Conservation (phyloP, 345 rosid species). For the Pistacia integerrima region DNA sequence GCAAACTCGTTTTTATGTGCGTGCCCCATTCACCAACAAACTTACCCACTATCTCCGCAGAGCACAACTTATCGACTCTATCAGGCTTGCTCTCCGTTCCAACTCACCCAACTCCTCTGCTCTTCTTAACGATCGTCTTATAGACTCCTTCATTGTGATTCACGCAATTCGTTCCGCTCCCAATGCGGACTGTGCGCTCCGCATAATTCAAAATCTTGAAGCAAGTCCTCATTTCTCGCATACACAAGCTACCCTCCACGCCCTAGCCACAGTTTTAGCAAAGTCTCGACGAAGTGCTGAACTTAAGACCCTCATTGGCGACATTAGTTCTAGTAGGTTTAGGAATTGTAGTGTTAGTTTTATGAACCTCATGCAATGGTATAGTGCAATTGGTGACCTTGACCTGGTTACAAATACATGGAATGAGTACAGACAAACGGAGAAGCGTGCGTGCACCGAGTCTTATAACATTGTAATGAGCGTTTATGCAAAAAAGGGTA, state of each 20-base stretch:
- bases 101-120: slow-evolving; percentile 28
- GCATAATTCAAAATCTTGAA: slow-evolving; percentile 47
- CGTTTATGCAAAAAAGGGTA: slow-evolving; percentile 44
- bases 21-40: slow-evolving; percentile 77
- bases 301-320: slow-evolving; percentile 51
- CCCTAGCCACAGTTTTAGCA: slow-evolving; percentile 74
- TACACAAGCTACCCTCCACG: slow-evolving; percentile 51
- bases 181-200: slow-evolving; percentile 61
- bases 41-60: slow-evolving; percentile 71
- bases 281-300: slow-evolving; percentile 50
- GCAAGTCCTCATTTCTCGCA: slow-evolving; percentile 39
- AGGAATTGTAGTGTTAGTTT: slow-evolving; percentile 48
- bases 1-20: slow-evolving; percentile 54
- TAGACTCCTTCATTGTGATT: slow-evolving; percentile 73
- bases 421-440: slow-evolving; percentile 51
- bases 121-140: slow-evolving; percentile 54
- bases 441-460: slow-evolving; percentile 58
- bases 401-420: slow-evolving; percentile 60
- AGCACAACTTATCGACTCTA: slow-evolving; percentile 70
- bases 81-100: slow-evolving; percentile 75
- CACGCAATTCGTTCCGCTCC: slow-evolving; percentile 78
- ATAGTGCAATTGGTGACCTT: slow-evolving; percentile 52
- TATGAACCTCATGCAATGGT: slow-evolving; percentile 77
- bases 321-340: slow-evolving; percentile 52
- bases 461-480: slow-evolving; percentile 68